Evolutionary conservation across 163 green algal species (phyloP).

Genomic region (Chlorella variabilis): DNA sequence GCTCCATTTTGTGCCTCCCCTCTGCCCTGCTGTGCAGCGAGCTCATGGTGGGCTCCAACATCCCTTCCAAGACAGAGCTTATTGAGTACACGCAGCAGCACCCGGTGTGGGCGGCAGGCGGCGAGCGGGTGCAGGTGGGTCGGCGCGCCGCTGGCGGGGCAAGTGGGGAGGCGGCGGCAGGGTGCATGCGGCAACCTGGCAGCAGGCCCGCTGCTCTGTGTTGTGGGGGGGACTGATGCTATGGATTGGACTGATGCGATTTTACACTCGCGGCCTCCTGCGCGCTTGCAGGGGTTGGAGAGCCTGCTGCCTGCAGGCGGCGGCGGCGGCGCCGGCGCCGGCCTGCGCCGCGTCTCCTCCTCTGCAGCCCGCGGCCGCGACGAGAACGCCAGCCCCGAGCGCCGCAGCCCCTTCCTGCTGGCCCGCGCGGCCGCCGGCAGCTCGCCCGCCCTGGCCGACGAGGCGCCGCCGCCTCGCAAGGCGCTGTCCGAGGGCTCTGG

Average conservation of each 20-base stretch:
- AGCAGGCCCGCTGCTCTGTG: too few species aligned
- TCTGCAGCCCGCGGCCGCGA: neutral
- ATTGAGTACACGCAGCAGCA: constrained; percentile 50
- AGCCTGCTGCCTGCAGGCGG: neutral
- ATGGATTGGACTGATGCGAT: too few species aligned
- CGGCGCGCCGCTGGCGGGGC: neutral
- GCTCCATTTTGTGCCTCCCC: too few species aligned
- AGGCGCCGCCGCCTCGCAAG: too few species aligned
- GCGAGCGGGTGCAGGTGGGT: constrained; percentile 22
- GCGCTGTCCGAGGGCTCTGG: too few species aligned
- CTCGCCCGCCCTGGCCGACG: too few species aligned
- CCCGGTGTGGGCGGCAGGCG: constrained; percentile 38
- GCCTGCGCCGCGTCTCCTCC: neutral
- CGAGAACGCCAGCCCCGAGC: constrained; percentile 15
- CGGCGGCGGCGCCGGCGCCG: neutral
- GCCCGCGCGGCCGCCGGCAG: too few species aligned
- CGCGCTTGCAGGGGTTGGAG: constrained; percentile 30
- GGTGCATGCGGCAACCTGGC: too few species aligned
- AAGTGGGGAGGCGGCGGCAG: neutral
- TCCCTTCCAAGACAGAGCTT: constrained; percentile 46
- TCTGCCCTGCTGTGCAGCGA: constrained; percentile 15
- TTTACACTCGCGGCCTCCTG: too few species aligned
- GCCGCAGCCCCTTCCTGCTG: constrained; percentile 24
- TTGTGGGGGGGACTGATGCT: too few species aligned
- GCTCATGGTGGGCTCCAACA: constrained; percentile 40